Base-by-base conservation (phyloP, 352 stramenopile species). In the Phytopythium helicoides region DNA sequence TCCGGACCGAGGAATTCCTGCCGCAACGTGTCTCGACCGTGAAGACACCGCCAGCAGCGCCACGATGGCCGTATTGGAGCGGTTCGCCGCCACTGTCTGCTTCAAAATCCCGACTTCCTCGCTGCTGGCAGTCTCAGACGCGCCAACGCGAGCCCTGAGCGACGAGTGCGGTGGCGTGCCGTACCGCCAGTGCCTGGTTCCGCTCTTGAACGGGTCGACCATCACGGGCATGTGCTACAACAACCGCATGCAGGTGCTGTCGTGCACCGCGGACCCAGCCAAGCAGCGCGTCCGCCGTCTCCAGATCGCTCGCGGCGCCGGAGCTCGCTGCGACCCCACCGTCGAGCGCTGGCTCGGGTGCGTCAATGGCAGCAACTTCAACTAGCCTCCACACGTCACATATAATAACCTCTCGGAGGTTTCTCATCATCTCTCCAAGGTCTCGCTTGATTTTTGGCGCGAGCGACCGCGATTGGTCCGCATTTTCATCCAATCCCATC, bases 1-100 rank as follows among this genome's bases (percentile, higher is more conserved):
- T 25, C 22, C 57, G 56, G 22, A 40, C 39, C 1, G 45, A 19
- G 16, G 40, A 37, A 21, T 54, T 6, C 45, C 47, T 6, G 48
- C 38, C 38, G 57, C 62, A 12, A 49, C 14, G 3, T 66, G 57
- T 28, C 38, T 70, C 10, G 22, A 14, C 8, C 33, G 54, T 12
- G 26, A 54, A 15, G 15, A 38, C 9, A 33, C 25, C 3, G 19
- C 41, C 6, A 46, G 31, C 4, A 42, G 38, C 4, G 46, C 52
- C n/a, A 66, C 52, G 39, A 51, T 59, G 2, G 57, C 56, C 18
- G 15, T 48, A 1, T 56, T 70, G 14, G 37, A 70, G n/a, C 42
- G 35, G 11, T 70, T 70, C 28, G 44, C 41, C 5, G 16, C 41
- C 2, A 19, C 22, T 3, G 53, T 65, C n/a, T 66, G 62, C 38